Conservation (phyloP, 768 basidiomycete genomes). For the Mycena epipterygia region DNA sequence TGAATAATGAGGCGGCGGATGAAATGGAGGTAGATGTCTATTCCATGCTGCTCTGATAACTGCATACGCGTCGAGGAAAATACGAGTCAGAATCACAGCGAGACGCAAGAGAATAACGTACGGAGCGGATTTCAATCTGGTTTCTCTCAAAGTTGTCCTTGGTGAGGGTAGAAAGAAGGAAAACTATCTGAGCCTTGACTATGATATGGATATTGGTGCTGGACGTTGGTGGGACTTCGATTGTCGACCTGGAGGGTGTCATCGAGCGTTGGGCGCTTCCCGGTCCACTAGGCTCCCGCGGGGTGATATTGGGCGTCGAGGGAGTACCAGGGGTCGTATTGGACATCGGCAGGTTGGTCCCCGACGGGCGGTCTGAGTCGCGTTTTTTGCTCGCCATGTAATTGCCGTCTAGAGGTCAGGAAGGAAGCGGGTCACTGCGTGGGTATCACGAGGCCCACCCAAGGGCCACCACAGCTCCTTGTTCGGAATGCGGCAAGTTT, state of each 20-base stretch:
- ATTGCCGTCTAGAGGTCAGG: too few species aligned
- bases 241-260: slow-evolving; percentile 86
- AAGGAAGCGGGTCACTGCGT: too few species aligned
- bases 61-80: slow-evolving; percentile 51
- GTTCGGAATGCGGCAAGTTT: too few species aligned
- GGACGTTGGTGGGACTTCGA: slow-evolving; percentile 83
- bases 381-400: too few species aligned
- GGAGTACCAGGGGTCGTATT: too few species aligned
- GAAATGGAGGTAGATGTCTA: slow-evolving; percentile 98
- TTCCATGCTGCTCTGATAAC: slow-evolving; percentile 97
- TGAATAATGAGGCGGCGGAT: slow-evolving; percentile 95
- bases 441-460: too few species aligned
- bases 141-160: slow-evolving; percentile 98
- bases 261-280: slow-evolving; percentile 81
- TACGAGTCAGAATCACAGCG: slow-evolving; percentile 2
- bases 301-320: too few species aligned
- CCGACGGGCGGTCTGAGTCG: too few species aligned
- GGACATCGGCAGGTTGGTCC: too few species aligned
- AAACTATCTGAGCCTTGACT: slow-evolving; percentile 97
- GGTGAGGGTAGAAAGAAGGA: slow-evolving; percentile 94
- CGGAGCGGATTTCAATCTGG: slow-evolving; percentile 94
- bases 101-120: slow-evolving; percentile 59
- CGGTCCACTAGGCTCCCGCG: slow-evolving; percentile 73
- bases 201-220: slow-evolving; percentile 89
- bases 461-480: too few species aligned